Conservation (phyloP, 495 filamentous ascomycete species). For the Mycothermus thermophilus region DNA sequence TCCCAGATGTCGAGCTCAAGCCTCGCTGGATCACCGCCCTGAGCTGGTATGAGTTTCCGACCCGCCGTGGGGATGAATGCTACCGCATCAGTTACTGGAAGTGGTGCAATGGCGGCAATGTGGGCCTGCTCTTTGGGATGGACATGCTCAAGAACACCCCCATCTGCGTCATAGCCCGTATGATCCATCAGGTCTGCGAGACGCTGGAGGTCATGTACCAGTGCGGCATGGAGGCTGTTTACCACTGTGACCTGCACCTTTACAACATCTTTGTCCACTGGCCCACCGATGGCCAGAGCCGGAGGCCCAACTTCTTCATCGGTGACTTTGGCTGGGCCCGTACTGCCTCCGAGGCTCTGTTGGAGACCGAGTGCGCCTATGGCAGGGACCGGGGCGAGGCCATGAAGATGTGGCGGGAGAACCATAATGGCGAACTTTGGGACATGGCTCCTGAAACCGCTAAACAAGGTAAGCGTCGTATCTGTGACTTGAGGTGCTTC, state of each 20-base stretch:
- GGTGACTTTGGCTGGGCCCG: conserved; percentile 5
- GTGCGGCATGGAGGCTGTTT: conserved; percentile 1
- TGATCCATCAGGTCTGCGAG: conserved; percentile 4
- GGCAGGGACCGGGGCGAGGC: no score
- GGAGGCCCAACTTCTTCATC: conserved; percentile 2
- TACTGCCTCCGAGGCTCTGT: conserved; percentile 1
- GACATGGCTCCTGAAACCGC: no score
- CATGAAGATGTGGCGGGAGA: no score
- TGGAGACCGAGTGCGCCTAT: neutral
- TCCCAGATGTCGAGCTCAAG: neutral
- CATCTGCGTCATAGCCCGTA: conserved; percentile 1
- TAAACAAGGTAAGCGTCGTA: no score
- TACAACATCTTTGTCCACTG: conserved; percentile 4
- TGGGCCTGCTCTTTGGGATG: neutral
- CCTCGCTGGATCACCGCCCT: neutral
- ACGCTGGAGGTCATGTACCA: conserved; percentile 8
- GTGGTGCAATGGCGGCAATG: conserved; percentile 2
- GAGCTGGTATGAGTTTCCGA: neutral
- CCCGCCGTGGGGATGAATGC: neutral
- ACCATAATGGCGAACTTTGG: no score
- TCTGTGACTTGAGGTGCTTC: no score
- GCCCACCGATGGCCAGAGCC: neutral
- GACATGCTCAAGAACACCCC: neutral
- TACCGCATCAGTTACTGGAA: conserved; percentile 3
- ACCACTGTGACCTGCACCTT: conserved; percentile 7